Base-by-base conservation (phyloP, 495 filamentous ascomycete species). In the Penicillium soppii region DNA sequence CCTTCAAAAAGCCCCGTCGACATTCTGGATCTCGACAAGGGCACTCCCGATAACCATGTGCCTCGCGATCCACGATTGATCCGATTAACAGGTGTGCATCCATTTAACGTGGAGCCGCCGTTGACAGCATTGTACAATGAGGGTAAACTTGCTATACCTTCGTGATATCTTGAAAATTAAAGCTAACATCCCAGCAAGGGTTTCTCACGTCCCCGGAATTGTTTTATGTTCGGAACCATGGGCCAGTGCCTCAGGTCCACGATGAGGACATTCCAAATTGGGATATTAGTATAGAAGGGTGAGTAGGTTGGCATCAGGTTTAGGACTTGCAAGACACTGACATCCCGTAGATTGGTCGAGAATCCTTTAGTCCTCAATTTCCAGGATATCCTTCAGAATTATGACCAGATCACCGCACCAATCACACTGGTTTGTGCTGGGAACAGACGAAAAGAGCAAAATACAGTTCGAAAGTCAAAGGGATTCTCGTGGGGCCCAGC, bases 201-300 rank as follows among this genome's bases (percentile, higher is more conserved):
- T 97, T 96, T 65, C 74, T 97, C 30, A 97, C 92, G 4, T 86
- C 86, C 19, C 86, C 90, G n/a, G 89, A 96, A 54, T 74, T 97
- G 2, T 95, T 96, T 72, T 97, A 94, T 66, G 92, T 97, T n/a
- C 74, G 92, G 53, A 97, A 97, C 49, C 92, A 97, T 77, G 92
- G 92, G 7, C 76, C 88, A 0, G 92, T 97, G 5, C 92, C 92
- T 3, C 65, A 79, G 21, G 89, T 96, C 7, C 73, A 75, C 7
- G 89, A 95, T 57, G 74, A 81, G 26, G 82, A 87, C 5, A 81
- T 91, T 40, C 81, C 83, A 43, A 78, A 86, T 58, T 97, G 92
- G 92, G 82, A 89, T 48, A 86, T 97, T 47, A 83, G 82, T 10
- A 78, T 97, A 33, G 91, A 96, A 73, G 91, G 92, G 84, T 82